Conservation (phyloP, 2,329 filamentous ascomycete genomes). For the Cryphonectria radicalis region DNA sequence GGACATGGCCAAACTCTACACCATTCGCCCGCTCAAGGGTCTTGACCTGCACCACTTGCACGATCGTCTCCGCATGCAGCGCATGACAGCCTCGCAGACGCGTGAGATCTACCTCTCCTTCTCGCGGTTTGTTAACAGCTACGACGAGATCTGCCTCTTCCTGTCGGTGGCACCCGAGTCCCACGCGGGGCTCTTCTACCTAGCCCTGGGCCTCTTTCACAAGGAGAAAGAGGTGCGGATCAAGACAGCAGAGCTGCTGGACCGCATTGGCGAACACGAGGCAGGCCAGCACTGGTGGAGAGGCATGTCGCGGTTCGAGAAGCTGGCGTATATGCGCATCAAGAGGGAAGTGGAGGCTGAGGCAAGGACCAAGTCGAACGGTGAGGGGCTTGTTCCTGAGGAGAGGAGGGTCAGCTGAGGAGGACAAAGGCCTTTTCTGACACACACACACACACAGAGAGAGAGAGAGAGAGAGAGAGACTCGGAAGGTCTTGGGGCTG, state of each 20-base stretch:
- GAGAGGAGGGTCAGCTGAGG: conserved; percentile 56
- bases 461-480: background rate
- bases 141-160: conserved; percentile 84
- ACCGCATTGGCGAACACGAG: conserved; percentile 82
- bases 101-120: conserved; percentile 86
- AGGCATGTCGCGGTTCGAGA: conserved; percentile 83
- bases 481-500: background rate
- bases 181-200: conserved; percentile 86
- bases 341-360: conserved; percentile 67
- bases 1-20: conserved; percentile 69
- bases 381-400: conserved; percentile 27
- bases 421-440: background rate
- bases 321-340: conserved; percentile 81
- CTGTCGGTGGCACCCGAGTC: conserved; percentile 82
- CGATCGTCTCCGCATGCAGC: conserved; percentile 83
- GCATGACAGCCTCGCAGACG: conserved; percentile 74
- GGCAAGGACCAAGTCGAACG: conserved; percentile 30
- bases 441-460: no score
- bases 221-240: conserved; percentile 79
- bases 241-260: conserved; percentile 77
- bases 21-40: conserved; percentile 71
- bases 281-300: conserved; percentile 94
- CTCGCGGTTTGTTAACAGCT: conserved; percentile 73
- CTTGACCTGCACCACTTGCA: conserved; percentile 91
- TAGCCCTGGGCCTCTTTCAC: conserved; percentile 91